Base-by-base conservation (phyloP, 805 yeast species). In the Millerozyma miso region DNA sequence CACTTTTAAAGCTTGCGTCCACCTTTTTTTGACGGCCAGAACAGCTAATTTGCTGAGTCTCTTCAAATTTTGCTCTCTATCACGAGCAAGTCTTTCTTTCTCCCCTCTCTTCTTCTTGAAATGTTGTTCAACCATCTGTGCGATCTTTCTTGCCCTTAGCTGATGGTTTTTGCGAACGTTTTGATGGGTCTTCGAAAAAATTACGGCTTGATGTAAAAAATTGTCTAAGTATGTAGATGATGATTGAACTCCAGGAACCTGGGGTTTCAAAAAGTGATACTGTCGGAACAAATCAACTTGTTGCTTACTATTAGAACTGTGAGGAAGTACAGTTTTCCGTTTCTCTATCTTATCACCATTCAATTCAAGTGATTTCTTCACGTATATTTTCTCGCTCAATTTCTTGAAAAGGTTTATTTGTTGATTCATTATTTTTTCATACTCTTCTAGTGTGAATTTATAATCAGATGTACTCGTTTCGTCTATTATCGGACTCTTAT, bases 1-100 rank as follows among this genome's bases (percentile, higher is more conserved):
- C 1, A 88, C 95, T 59, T 86, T 88, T 48, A 83, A 87, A 2
- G 97, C 99, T 38, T 89, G 73, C 17, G 74, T 68, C 99, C 99
- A 93, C 55, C 93, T 81, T 59, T 83, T 88, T 62, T 84, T 84
- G 8, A 93, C 97, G 35, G 89, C 88, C 53, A 79, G 83, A 1
- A 86, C 85, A 0, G 95, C 85, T 38, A 82, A 75, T 52, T 88
- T 79, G n/a, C 97, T 95, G 29, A 91, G 60, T 45, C 76, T 78
- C 44, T 75, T 70, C 44, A 85, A 71, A 41, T 80, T 79, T 52
- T 79, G 84, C 52, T 89, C 95, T 52, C 81, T 79, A 44, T 85
- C 95, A 50, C 82, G 82, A 17, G 76, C 75, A 44, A 80, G 78
- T 44, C 95, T 77, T 51, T 91, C 98, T 50, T 86, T 88, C 35